Base-by-base conservation (phyloP, 1,284 basidiomycete species). In the Microbotryum intermedium region DNA sequence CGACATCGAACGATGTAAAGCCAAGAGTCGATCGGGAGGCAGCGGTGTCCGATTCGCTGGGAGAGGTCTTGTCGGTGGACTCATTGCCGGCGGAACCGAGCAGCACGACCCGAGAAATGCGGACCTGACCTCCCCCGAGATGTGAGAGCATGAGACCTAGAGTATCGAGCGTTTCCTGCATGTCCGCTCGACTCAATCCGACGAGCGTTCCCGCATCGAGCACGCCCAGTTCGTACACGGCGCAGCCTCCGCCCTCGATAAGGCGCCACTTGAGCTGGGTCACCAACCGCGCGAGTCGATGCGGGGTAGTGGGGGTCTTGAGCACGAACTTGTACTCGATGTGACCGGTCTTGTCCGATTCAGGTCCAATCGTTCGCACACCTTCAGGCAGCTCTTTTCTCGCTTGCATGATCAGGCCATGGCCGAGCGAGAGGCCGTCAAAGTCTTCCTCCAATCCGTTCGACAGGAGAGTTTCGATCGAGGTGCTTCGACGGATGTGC, bases 231-330 rank as follows among this genome's bases (percentile, higher is more conserved):
- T 94, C 91, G 70, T 95, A 95, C 73, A 90, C 88, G 0, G 91
- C 90, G 18, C 55, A 56, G 6, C 91, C 91, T 5, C 87, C 85
- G 18, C 91, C 91, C 74, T 94, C 88, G 53, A 92, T 84, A 5
- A 95, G 80, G 4, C 91, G 82, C 91, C 92, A 95, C 74, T 93
- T 91, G 75, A 94, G 83, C 76, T 95, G 91, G 1, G 91, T 94
- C 58, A 91, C 87, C 20, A 95, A 84, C 45, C 65, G 60, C 16
- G 66, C 85, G 69, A 89, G 86, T 47, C 87, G 85, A 13, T 83
- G 79, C 0, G 83, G 80, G 18, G 59, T 49, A 16, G 85, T 81
- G 0, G 88, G 85, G 53, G 80, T 76, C 20, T 86, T 79, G 21
- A 90, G 83, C 72, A 88, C 86, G 25, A 90, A 81, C 75, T 90